A percentile compares a stretch with the other conserved stretches of the same genome.
phyloP scores from a whole-genome alignment of 2,329 filamentous ascomycete genomes.

The Didymella segeticola region DNA sequence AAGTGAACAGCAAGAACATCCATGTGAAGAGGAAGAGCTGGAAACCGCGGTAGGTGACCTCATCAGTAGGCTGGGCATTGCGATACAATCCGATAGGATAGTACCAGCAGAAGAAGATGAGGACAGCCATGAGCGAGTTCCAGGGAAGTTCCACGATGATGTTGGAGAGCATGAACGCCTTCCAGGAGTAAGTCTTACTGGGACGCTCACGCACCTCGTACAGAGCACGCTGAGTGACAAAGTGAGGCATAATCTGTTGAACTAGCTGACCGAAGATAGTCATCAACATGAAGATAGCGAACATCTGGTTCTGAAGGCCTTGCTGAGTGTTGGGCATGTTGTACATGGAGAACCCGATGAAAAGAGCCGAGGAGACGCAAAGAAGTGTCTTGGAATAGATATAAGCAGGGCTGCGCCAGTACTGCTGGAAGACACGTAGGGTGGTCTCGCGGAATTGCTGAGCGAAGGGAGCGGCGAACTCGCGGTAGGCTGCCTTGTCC shows the following conservation, averaged over 20 bases:
- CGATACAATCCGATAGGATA: slow-evolving; percentile 80
- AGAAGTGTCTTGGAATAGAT: slow-evolving; percentile 83
- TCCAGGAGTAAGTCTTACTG: slow-evolving; percentile 84
- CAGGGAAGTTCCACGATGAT: slow-evolving; percentile 86
- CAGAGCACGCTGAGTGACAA: slow-evolving; percentile 79
- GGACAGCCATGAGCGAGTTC: slow-evolving; percentile 76
- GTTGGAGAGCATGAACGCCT: slow-evolving; percentile 82
- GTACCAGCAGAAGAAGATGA: slow-evolving; percentile 85
- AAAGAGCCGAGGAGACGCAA: slow-evolving; percentile 70
- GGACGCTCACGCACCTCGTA: slow-evolving; percentile 88
- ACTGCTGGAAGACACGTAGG: slow-evolving; percentile 83
- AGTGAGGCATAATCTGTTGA: slow-evolving; percentile 85
- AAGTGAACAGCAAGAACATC: slow-evolving; percentile 79
- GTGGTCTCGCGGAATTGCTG: slow-evolving; percentile 72
- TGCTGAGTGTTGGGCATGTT: slow-evolving; percentile 73
- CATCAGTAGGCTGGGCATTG: slow-evolving; percentile 69
- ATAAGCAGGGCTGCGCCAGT: slow-evolving; percentile 89
- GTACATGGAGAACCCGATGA: slow-evolving; percentile 84
- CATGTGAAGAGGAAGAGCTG: slow-evolving; percentile 81
- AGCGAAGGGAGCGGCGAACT: slow-evolving; percentile 80
- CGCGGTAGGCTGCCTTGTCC: slow-evolving; percentile 67
- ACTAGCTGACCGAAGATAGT: slow-evolving; percentile 82
- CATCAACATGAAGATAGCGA: slow-evolving; percentile 81
- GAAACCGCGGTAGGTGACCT: slow-evolving; percentile 72
- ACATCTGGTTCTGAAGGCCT: slow-evolving; percentile 86